Evolutionary conservation across 2,329 filamentous ascomycete species (phyloP).

Genomic region (Pseudogymnoascus sp.): DNA sequence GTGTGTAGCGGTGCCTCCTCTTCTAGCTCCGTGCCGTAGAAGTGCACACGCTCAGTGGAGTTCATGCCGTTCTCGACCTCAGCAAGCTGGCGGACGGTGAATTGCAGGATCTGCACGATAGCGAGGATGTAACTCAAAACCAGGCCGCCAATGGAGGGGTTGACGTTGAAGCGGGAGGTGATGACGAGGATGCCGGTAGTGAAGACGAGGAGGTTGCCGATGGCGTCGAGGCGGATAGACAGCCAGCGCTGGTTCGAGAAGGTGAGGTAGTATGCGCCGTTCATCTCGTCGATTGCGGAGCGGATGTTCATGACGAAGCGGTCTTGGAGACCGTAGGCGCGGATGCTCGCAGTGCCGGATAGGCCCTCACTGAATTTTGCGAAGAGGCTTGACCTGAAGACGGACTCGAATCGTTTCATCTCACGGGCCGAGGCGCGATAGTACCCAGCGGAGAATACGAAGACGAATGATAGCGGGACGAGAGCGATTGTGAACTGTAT

Average conservation of each 20-base stretch:
- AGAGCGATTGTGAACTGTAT: constrained; percentile 49
- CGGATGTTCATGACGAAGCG: constrained; percentile 65
- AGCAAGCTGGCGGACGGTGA: constrained; percentile 84
- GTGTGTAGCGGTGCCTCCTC: constrained; percentile 82
- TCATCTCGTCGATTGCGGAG: constrained; percentile 77
- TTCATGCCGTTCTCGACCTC: constrained; percentile 99
- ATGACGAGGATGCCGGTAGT: constrained; percentile 84
- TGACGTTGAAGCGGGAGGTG: constrained; percentile 77
- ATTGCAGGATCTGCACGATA: constrained; percentile 93
- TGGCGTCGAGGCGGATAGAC: constrained; percentile 71
- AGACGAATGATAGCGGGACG: constrained; percentile 62
- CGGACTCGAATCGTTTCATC: constrained; percentile 86
- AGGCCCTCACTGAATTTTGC: constrained; percentile 87
- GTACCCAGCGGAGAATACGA: constrained; percentile 75
- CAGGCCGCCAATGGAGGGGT: constrained; percentile 75
- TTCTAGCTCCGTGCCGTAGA: constrained; percentile 80
- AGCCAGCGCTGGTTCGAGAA: constrained; percentile 96
- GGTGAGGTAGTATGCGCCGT: constrained; percentile 87
- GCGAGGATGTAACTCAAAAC: constrained; percentile 88
- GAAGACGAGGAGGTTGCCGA: constrained; percentile 79
- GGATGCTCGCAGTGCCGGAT: constrained; percentile 72
- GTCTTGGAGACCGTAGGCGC: constrained; percentile 75
- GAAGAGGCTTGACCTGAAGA: constrained; percentile 80
- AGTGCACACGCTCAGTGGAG: constrained; percentile 80
- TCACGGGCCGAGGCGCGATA: constrained; percentile 88